A percentile compares a stretch with the other conserved stretches of the same genome.
phyloP scores from a whole-genome alignment of 768 basidiomycete genomes.

The Tulasnella sp. region DNA sequence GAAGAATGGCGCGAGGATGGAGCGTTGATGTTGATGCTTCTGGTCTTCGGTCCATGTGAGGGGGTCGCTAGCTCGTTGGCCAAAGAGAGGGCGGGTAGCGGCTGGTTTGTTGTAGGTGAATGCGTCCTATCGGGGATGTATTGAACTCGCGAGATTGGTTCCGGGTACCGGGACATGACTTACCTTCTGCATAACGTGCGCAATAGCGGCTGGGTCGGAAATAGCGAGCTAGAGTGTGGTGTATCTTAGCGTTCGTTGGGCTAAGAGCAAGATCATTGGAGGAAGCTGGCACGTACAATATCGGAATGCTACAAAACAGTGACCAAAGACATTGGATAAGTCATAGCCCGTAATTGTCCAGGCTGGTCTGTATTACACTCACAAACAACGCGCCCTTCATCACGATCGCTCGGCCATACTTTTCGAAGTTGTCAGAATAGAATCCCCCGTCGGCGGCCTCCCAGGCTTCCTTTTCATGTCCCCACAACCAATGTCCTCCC shows the following conservation, averaged over 20 bases:
- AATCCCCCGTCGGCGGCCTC: slow-evolving; percentile 15
- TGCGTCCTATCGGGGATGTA: background rate
- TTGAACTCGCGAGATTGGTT: too few species aligned
- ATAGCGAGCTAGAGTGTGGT: slow-evolving; percentile 19
- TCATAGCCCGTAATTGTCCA: background rate
- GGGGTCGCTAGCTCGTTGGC: slow-evolving; percentile 28
- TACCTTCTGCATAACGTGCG: slow-evolving; percentile 19
- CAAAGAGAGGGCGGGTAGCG: slow-evolving; percentile 29
- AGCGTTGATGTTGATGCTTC: slow-evolving; percentile 27
- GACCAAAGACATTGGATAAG: background rate
- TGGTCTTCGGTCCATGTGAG: slow-evolving; percentile 33
- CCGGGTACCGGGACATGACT: too few species aligned
- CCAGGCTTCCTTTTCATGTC: slow-evolving; percentile 21
- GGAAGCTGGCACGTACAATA: too few species aligned
- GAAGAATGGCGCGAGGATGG: slow-evolving; percentile 20
- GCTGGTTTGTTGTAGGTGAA: slow-evolving; percentile 5
- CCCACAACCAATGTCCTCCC: slow-evolving; percentile 20
- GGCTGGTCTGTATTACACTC: too few species aligned
- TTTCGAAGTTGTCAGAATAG: slow-evolving; percentile 15
- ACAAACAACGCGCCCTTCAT: slow-evolving; percentile 12
- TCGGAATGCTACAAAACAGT: too few species aligned
- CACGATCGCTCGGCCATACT: background rate
- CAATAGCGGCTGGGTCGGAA: slow-evolving; percentile 21
- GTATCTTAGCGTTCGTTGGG: too few species aligned
- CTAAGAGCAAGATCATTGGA: too few species aligned